phyloP scores from a whole-genome alignment of 192 early-diverging fungal genomes.

The Entomortierella beljakovae region DNA sequence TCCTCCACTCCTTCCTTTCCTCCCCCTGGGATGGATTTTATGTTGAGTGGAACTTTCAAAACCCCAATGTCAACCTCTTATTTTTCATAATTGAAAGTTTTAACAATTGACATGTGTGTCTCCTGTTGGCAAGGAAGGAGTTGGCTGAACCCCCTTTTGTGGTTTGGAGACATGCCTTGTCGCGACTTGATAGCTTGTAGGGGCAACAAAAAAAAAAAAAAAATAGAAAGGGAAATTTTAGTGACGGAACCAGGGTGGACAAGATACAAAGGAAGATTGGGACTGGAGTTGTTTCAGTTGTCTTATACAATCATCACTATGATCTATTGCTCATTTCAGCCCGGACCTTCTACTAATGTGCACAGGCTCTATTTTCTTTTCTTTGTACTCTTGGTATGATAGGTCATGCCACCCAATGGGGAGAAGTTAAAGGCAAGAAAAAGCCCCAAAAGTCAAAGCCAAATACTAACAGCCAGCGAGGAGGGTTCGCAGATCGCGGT shows the following conservation, averaged over 20 bases:
- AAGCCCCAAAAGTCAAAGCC: slow-evolving; percentile 80
- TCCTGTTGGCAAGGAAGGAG: slow-evolving; percentile 1
- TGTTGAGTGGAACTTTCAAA: not conserved
- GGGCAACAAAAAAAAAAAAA: not conserved
- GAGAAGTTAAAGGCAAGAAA: slow-evolving; percentile 86
- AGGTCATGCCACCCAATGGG: slow-evolving; percentile 88
- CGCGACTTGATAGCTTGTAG: not conserved
- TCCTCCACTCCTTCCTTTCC: not conserved
- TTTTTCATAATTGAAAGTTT: not conserved
- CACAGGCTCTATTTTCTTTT: slow-evolving; percentile 8
- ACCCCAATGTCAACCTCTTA: not conserved
- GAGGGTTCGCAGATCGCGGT: slow-evolving; percentile 65
- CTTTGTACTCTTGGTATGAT: not conserved
- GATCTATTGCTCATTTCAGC: not conserved
- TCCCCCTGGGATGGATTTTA: not conserved
- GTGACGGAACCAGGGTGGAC: not conserved
- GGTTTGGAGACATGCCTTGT: not conserved
- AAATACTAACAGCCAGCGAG: slow-evolving; percentile 59
- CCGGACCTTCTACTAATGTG: not conserved
- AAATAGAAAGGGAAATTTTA: not conserved
- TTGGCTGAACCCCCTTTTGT: slow-evolving; percentile 16
- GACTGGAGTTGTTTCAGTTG: slow-evolving; percentile 12
- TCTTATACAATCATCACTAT: not conserved
- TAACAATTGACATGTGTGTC: not conserved
- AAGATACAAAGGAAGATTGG: not conserved